Evolutionary conservation across 345 rosid species (phyloP).

Genomic region (Erysimum cheiranthoides): DNA sequence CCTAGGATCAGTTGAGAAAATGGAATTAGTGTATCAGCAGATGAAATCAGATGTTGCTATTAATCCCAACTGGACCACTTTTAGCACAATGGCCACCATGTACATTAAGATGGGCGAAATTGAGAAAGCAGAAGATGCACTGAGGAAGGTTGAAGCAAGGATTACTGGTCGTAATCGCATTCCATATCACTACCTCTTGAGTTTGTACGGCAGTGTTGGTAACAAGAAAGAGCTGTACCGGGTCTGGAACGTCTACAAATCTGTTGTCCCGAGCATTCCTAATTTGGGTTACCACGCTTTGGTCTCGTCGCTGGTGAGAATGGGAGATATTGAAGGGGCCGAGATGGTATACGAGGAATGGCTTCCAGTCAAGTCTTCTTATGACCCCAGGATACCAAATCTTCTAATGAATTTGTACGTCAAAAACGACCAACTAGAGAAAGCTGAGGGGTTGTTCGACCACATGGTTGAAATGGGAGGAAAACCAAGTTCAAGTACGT

Average conservation of each 20-base stretch:
- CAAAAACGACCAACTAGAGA: constrained; percentile 64
- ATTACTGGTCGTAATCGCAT: constrained; percentile 80
- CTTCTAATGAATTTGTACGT: constrained; percentile 69
- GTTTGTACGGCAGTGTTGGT: constrained; percentile 77
- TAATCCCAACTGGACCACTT: constrained; percentile 89
- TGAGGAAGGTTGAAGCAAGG: constrained; percentile 80
- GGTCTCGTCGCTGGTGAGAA: constrained; percentile 70
- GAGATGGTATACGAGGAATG: constrained; percentile 81
- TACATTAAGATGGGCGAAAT: constrained; percentile 74
- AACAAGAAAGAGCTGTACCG: constrained; percentile 74
- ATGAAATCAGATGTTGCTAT: constrained; percentile 68
- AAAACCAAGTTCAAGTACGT: constrained; percentile 72
- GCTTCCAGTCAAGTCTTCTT: constrained; percentile 67
- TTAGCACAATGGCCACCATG: constrained; percentile 91
- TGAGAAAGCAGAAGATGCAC: constrained; percentile 83
- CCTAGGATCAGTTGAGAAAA: constrained; percentile 65
- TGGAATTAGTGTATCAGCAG: constrained; percentile 79
- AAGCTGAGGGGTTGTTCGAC: constrained; percentile 63
- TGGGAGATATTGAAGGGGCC: constrained; percentile 76
- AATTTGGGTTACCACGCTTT: constrained; percentile 85
- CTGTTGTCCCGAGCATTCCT: constrained; percentile 74
- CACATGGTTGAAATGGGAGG: constrained; percentile 78
- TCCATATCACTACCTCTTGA: constrained; percentile 88
- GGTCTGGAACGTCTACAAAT: constrained; percentile 81
- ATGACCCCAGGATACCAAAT: constrained; percentile 86